These are phyloP conservation scores for Solanum aculeatissimum DNA, from an alignment of 305 asterid genomes.

Conservation along the genomic window DNA sequence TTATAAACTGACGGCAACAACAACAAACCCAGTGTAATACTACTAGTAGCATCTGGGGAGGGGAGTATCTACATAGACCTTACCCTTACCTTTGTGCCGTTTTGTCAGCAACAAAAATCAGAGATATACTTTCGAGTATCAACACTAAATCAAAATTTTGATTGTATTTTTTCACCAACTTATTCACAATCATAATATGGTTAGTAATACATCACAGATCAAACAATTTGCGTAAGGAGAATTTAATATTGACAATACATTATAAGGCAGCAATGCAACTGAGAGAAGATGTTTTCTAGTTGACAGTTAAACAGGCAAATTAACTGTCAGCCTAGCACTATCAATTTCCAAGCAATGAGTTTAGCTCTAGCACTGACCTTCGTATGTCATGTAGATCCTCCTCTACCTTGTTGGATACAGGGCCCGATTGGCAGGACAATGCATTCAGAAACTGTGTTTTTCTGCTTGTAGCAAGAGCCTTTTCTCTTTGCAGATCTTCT, in stretches of 20 bases:
- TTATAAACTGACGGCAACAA: background rate
- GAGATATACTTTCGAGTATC: background rate
- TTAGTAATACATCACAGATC: background rate
- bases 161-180: background rate
- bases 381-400: slow-evolving; percentile 40
- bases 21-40: background rate
- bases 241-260: background rate
- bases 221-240: background rate
- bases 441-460: slow-evolving; percentile 36
- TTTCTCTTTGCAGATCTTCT: slow-evolving; percentile 27
- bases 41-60: background rate
- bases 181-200: background rate
- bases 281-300: background rate
- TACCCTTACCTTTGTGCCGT: background rate
- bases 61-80: background rate
- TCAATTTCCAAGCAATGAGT: slow-evolving; percentile 28
- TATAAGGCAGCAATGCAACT: background rate
- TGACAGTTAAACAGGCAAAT: slow-evolving; percentile 2
- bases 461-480: slow-evolving; percentile 26
- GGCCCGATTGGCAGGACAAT: slow-evolving; percentile 27
- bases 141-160: background rate
- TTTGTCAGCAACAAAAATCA: background rate
- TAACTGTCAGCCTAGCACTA: slow-evolving; percentile 2
- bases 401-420: slow-evolving; percentile 49
- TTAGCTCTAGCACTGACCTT: slow-evolving; percentile 44